These are phyloP conservation scores for Secale cereale DNA, from an alignment of 176 grass and related monocot species.

Conservation along the genomic window DNA sequence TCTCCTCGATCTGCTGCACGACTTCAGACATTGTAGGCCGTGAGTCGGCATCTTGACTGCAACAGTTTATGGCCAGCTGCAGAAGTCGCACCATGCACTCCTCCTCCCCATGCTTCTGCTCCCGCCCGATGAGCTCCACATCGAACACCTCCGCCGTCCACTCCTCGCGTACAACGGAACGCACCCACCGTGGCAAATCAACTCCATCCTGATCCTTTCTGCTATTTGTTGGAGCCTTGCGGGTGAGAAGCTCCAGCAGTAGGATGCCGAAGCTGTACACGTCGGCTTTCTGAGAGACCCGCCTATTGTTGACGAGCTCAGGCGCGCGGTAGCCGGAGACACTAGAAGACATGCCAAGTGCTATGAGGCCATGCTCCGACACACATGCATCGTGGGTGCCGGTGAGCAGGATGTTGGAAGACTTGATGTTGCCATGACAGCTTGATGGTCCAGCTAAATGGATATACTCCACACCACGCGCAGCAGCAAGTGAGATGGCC, in stretches of 20 bases:
- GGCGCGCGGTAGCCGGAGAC: neutral
- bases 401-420: conserved; percentile 29
- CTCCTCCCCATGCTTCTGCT: neutral
- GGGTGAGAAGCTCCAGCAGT: neutral
- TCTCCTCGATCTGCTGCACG: neutral
- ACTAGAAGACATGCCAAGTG: neutral
- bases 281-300: neutral
- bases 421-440: conserved; percentile 29
- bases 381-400: conserved; percentile 9
- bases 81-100: neutral
- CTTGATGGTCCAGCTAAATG: neutral
- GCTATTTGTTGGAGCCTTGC: neutral
- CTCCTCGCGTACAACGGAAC: fast-evolving
- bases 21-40: neutral
- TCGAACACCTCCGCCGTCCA: neutral
- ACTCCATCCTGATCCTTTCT: neutral
- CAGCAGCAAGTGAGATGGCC: neutral
- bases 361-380: conserved; percentile 5
- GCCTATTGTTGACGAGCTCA: neutral
- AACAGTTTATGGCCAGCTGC: neutral
- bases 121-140: neutral
- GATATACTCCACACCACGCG: neutral
- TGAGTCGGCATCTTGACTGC: neutral
- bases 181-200: neutral
- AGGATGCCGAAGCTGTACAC: neutral